Base-by-base conservation (phyloP, 257 asterid genomes). In the Thymus quinquecostatus region DNA sequence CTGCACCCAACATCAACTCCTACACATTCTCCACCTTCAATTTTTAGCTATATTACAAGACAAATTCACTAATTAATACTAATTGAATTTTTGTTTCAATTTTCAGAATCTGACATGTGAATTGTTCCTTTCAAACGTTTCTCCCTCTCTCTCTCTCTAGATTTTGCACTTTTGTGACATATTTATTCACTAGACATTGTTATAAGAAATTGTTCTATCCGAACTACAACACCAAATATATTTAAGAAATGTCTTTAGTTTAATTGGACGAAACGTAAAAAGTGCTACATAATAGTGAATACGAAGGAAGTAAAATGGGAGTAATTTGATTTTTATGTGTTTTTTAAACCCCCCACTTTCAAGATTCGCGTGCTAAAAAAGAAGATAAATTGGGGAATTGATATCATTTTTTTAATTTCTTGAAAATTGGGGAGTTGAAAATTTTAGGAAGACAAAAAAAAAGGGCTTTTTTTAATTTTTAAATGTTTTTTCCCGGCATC, bases 1-100 rank as follows among this genome's bases (percentile, higher is more conserved):
- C 81, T 80, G 81, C 67, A 40, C 73, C 86, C 86, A 79, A 81
- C 87, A 82, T 60, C 70, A 38, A 36, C 87, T 80, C 79, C 50
- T 64, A 32, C 76, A 72, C 72, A 71, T 38, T 60, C 74, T 21
- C 64, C 32, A 10, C 75, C 56, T 51, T 72, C 69, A 38, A 38
- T 38, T 38, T 38, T 38, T 47, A 33, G 61, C 44, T 66, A 21
- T 60, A 32, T 49, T 38, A 57, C 67, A 60, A 69, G 66, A 74
- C 70, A 65, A 65, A 14, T 53, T 10, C 40, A 70, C 30, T 14
- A 55, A 55, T 40, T 10, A 36, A 34, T 43, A 66, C 9, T 45
- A 47, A 21, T 71, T 53, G 13, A 12, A 60, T 67, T 10, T 75
- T 75, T 82, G 77, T 76, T 78, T 68, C 83, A 10, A 40, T 33